Percentiles rank a stretch among this genome's conserved stretches.
These are phyloP conservation scores for Ormosia emarginata DNA, from an alignment of 306 rosid genomes.

Conservation along the genomic window DNA sequence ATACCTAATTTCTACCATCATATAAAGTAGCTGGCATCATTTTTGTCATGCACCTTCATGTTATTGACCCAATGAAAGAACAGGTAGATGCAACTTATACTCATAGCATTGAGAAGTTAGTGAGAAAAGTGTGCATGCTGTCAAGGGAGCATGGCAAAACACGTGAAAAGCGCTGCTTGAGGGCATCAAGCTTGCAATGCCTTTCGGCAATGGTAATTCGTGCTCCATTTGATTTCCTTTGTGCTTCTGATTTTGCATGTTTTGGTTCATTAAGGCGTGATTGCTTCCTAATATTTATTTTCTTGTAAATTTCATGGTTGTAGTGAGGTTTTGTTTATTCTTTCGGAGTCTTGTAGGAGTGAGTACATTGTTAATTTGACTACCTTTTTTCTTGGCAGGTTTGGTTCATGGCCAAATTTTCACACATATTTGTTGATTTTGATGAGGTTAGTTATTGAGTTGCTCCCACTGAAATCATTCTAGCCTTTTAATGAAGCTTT, in stretches of 20 bases:
- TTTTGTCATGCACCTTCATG: constrained; percentile 4
- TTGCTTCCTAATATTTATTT: not conserved
- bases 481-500: not conserved
- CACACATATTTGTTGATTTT: constrained; percentile 70
- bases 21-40: not conserved
- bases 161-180: constrained; percentile 52
- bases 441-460: constrained; percentile 64
- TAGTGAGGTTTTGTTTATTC: not conserved
- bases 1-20: not conserved
- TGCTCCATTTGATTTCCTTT: constrained; percentile 8
- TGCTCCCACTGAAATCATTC: constrained; percentile 3
- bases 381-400: constrained; percentile 50
- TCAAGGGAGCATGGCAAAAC: constrained; percentile 61
- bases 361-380: constrained; percentile 14
- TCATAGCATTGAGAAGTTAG: constrained; percentile 77
- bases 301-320: not conserved
- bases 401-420: constrained; percentile 88
- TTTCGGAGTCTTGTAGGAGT: not conserved
- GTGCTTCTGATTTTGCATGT: not conserved
- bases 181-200: constrained; percentile 96
- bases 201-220: constrained; percentile 85
- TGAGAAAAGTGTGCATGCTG: constrained; percentile 65
- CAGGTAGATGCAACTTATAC: constrained; percentile 86
- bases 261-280: not conserved
- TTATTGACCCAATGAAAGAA: constrained; percentile 25